These are phyloP conservation scores for Crithidia brevicula DNA, from an alignment of 208 protist species.

Conservation along the genomic window DNA sequence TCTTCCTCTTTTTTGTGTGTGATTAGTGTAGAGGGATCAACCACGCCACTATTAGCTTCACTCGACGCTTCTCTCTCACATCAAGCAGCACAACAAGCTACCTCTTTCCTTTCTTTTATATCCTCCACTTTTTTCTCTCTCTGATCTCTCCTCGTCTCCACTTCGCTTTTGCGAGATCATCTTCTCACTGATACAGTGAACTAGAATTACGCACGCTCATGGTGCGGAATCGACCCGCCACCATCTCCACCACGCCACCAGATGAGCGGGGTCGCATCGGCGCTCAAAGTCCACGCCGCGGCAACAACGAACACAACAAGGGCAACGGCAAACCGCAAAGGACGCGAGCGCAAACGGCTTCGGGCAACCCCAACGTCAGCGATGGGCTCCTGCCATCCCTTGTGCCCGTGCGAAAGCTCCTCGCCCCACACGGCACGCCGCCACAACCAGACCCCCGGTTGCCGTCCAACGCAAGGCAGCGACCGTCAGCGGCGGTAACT, in stretches of 20 bases:
- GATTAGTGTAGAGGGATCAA: too few species aligned
- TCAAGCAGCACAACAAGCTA: too few species aligned
- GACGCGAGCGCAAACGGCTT: slow-evolving; percentile 1
- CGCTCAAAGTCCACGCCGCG: background rate
- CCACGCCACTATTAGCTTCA: too few species aligned
- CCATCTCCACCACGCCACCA: background rate
- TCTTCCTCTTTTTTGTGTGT: too few species aligned
- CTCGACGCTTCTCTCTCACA: too few species aligned
- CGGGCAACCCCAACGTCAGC: background rate
- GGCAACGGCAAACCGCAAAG: background rate
- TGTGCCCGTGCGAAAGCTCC: background rate
- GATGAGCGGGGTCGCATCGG: slow-evolving; percentile 5
- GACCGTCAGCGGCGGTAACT: background rate
- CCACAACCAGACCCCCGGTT: background rate
- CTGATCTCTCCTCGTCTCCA: background rate
- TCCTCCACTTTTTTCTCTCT: slow-evolving; percentile 21
- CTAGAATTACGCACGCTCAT: background rate
- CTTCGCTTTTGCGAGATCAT: too few species aligned
- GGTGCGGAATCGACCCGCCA: slow-evolving; percentile 10
- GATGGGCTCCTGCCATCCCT: background rate
- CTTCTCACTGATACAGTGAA: too few species aligned
- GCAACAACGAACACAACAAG: background rate
- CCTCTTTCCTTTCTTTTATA: background rate
- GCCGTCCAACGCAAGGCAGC: background rate
- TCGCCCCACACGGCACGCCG: background rate